These are phyloP conservation scores for Aurinia saxatilis DNA, from an alignment of 345 rosid species.

Conservation along the genomic window DNA sequence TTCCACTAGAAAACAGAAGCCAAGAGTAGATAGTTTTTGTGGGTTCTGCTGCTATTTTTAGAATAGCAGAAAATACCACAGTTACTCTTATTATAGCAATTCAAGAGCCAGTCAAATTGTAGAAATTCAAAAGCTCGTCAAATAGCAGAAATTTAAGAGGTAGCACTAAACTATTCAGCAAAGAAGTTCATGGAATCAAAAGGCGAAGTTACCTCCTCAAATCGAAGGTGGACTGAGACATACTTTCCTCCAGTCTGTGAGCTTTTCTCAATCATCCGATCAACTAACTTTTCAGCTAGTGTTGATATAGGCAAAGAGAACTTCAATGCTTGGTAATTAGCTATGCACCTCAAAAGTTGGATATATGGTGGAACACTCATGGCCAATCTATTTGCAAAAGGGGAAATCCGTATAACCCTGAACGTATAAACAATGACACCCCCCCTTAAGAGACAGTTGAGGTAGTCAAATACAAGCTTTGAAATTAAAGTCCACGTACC, in stretches of 20 bases:
- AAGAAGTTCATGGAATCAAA: neutral
- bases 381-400: conserved; percentile 95
- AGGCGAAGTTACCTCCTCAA: conserved; percentile 65
- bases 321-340: conserved; percentile 77
- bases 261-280: conserved; percentile 70
- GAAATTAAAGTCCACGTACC: conserved; percentile 38
- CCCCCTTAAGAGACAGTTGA: neutral
- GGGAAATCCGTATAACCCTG: conserved; percentile 84
- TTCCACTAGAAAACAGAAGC: too few species aligned
- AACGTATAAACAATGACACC: conserved; percentile 5
- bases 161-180: neutral
- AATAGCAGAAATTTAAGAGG: neutral
- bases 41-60: too few species aligned
- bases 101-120: too few species aligned
- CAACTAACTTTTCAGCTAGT: conserved; percentile 56
- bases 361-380: conserved; percentile 84
- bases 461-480: neutral
- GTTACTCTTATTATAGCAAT: too few species aligned
- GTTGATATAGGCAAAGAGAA: conserved; percentile 57
- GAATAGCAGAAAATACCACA: too few species aligned
- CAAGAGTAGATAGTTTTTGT: too few species aligned
- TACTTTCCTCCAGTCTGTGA: conserved; percentile 65
- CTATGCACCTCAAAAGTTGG: conserved; percentile 78
- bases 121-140: neutral
- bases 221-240: conserved; percentile 78